Base-by-base conservation (phyloP, 2,329 filamentous ascomycete species). In the Bisporella sp. region DNA sequence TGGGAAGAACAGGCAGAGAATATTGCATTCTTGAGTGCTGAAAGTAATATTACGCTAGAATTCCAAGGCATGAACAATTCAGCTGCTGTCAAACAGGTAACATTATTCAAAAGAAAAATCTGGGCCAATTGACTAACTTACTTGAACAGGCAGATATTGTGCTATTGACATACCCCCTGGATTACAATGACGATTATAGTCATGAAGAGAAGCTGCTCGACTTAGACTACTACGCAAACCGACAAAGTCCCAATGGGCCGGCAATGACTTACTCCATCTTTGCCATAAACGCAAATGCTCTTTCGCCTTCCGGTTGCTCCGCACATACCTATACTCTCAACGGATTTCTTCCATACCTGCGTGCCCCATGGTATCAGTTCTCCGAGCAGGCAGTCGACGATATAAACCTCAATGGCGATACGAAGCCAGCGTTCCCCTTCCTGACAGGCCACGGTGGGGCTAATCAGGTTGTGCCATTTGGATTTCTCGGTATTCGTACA, bases 211-310 rank as follows among this genome's bases (percentile, higher is more conserved):
- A 65, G 41, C 45, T 64, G 11, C 49, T 60, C 31, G 79, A 87
- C 56, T 66, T 87, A 21, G 80, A 86, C 57, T 87, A 85, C 71
- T 87, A 87, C 59, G 82, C 84, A 4, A 78, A 78, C 42, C 83
- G 81, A 49, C 84, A 87, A 65, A 84, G 82, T 1, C 69, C 76
- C 1, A 75, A 85, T 56, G 84, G 84, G 0, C 84, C 84, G 1
- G 84, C 79, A 3, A 88, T 88, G 84, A 87, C 84, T 1, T 88
- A 84, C 64, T 80, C 80, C 7, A 79, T 85, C 7, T 87, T 85
- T 65, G 78, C 79, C 44, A 78, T 87, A 45, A 78, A 82, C 31
- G 82, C 84, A 11, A 85, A 82, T 50, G 73, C 79, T 45, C 71
- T 86, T 8, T 82, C 80, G 1, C 78, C 76, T 2, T 84, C 81